A percentile compares a stretch with the other conserved stretches of the same genome.
Evolutionary conservation across 495 filamentous ascomycete genomes (phyloP).

Genomic region (Penicillium argentinense): DNA sequence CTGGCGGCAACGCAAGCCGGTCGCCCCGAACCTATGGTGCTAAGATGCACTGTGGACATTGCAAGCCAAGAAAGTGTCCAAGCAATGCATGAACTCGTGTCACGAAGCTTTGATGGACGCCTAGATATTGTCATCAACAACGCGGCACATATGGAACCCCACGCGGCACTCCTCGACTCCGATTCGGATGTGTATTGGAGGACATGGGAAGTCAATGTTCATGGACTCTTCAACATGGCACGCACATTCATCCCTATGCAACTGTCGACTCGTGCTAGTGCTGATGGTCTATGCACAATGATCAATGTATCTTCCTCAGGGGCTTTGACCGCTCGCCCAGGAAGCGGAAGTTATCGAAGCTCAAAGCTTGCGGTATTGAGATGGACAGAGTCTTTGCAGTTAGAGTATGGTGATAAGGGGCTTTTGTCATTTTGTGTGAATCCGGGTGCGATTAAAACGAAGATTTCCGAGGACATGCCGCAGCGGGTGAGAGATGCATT

Average conservation of each 20-base stretch:
- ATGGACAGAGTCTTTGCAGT: conserved; percentile 40
- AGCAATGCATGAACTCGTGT: not conserved
- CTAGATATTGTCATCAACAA: conserved; percentile 52
- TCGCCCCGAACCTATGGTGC: not conserved
- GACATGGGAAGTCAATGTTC: conserved; percentile 44
- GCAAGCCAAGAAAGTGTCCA: not conserved
- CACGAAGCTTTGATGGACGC: conserved; percentile 21
- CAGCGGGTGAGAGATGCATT: conserved; percentile 14
- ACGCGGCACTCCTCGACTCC: conserved; percentile 21
- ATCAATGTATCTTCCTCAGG: conserved; percentile 33
- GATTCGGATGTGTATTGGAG: conserved; percentile 38
- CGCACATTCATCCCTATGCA: conserved; percentile 42
- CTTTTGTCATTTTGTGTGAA: conserved; percentile 27
- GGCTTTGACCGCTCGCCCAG: conserved; percentile 15
- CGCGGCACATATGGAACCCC: conserved; percentile 20
- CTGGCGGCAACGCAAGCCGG: not conserved
- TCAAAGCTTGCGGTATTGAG: conserved; percentile 42
- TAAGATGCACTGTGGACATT: not conserved
- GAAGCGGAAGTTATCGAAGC: conserved; percentile 33
- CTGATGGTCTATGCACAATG: conserved; percentile 33
- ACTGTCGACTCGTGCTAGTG: too few relatives aligned
- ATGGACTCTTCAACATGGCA: conserved; percentile 38
- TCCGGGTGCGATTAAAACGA: conserved; percentile 37
- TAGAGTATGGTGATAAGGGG: conserved; percentile 43
- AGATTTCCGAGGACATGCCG: conserved; percentile 35